Evolutionary conservation across 2,329 filamentous ascomycete genomes (phyloP).

Genomic region (Colletotrichum salicis): DNA sequence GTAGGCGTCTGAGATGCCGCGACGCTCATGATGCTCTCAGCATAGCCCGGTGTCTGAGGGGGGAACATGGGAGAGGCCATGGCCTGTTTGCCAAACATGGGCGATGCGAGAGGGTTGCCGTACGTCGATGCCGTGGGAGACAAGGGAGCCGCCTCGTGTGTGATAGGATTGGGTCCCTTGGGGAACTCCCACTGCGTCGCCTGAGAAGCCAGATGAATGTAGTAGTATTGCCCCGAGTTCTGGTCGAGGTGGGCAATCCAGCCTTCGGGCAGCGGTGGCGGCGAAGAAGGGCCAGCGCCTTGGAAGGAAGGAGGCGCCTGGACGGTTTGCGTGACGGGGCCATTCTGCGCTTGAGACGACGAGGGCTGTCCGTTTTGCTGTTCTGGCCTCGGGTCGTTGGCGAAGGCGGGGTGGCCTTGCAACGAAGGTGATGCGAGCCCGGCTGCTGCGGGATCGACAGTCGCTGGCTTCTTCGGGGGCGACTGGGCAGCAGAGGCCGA

Average conservation of each 20-base stretch:
- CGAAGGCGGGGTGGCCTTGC: constrained; percentile 86
- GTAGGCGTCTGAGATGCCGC: constrained; percentile 79
- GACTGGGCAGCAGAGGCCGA: constrained; percentile 43
- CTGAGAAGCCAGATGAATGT: constrained; percentile 94
- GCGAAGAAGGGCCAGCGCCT: constrained; percentile 76
- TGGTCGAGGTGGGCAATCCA: constrained; percentile 98
- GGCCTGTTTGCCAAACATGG: constrained; percentile 73
- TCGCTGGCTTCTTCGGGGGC: constrained; percentile 44
- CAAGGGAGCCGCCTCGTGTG: constrained; percentile 82
- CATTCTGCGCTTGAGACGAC: constrained; percentile 1
- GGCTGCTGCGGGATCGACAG: constrained; percentile 38
- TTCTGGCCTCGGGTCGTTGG: constrained; percentile 77
- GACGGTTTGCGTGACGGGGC: constrained; percentile 22
- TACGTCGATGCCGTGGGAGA: constrained; percentile 85
- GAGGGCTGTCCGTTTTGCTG: constrained; percentile 54
- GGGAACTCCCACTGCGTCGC: constrained; percentile 99
- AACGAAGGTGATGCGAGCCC: constrained; percentile 58
- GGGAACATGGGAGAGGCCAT: constrained; percentile 85
- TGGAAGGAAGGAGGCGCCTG: constrained; percentile 56
- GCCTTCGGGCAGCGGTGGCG: constrained; percentile 92
- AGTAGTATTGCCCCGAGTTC: constrained; percentile 97
- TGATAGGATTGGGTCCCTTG: constrained; percentile 90
- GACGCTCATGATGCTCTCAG: constrained; percentile 87
- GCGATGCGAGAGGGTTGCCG: constrained; percentile 77
- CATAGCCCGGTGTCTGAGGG: constrained; percentile 84